Evolutionary conservation across 371 early-diverging fungal species (phyloP).

Genomic region (Rhizopus sp.): DNA sequence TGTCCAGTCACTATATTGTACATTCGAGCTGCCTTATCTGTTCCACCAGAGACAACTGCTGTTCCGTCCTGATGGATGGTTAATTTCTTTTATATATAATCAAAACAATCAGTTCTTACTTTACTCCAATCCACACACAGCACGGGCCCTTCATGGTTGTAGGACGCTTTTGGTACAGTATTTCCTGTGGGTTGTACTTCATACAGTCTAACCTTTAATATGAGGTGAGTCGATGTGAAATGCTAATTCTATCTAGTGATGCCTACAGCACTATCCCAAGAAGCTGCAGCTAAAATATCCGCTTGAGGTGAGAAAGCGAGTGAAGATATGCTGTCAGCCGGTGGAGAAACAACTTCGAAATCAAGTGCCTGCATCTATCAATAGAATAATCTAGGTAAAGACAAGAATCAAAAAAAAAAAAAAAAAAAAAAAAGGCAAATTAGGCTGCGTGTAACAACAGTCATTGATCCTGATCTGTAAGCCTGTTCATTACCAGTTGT

Average conservation of each 20-base stretch:
- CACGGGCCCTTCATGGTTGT: conserved; percentile 84
- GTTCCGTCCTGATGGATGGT: conserved; percentile 26
- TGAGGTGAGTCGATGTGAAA: not conserved
- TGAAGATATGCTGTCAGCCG: conserved; percentile 76
- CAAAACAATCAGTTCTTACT: conserved; percentile 47
- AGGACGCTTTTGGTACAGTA: conserved; percentile 77
- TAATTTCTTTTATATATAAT: conserved; percentile 2
- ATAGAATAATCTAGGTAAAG: too few relatives aligned
- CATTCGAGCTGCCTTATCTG: conserved; percentile 80
- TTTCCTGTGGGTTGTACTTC: conserved; percentile 77
- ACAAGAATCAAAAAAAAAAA: too few relatives aligned
- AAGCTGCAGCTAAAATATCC: conserved; percentile 80
- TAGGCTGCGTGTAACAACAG: too few relatives aligned
- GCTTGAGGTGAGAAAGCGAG: conserved; percentile 76
- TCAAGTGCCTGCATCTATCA: conserved; percentile 20
- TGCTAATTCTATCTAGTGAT: not conserved
- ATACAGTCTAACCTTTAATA: conserved; percentile 82
- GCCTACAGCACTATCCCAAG: conserved; percentile 86
- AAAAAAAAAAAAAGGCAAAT: too few relatives aligned
- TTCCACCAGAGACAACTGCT: conserved; percentile 41
- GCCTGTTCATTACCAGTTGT: too few relatives aligned
- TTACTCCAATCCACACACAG: conserved; percentile 87
- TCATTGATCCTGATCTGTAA: too few relatives aligned
- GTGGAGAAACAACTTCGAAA: conserved; percentile 60
- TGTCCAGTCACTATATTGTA: conserved; percentile 82